Conservation (phyloP, 2,329 filamentous ascomycete genomes). For the Gremmenia infestans region DNA sequence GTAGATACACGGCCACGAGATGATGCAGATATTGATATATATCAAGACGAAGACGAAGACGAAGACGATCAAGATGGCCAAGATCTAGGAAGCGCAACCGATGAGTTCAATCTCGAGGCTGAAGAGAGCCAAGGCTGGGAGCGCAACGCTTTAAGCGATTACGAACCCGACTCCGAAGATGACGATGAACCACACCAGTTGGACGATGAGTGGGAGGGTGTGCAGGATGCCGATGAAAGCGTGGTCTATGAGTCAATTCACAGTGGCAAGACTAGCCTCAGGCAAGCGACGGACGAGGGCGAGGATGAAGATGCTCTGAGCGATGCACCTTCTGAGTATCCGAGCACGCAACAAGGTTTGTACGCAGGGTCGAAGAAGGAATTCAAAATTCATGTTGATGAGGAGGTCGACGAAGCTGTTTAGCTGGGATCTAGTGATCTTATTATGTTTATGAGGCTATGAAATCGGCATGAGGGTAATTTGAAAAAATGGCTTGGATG, state of each 20-base stretch:
- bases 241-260: not conserved
- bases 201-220: conserved; percentile 28
- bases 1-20: conserved; percentile 15
- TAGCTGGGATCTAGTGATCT: not conserved
- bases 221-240: conserved; percentile 28
- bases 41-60: conserved; percentile 10
- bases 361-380: conserved; percentile 5
- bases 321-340: conserved; percentile 48
- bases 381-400: conserved; percentile 29
- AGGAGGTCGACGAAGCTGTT: conserved; percentile 18
- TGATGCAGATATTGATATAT: conserved; percentile 11
- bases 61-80: conserved; percentile 16
- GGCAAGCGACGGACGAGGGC: conserved; percentile 20
- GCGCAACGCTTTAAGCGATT: conserved; percentile 19
- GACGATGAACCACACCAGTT: not conserved
- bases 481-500: not conserved
- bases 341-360: conserved; percentile 40
- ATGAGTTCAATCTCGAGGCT: conserved; percentile 24
- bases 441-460: not conserved
- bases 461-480: not conserved
- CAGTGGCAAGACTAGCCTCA: not conserved
- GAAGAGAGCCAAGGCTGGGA: conserved; percentile 27
- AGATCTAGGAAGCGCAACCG: conserved; percentile 18
- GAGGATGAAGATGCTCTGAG: conserved; percentile 26
- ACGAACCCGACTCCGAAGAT: conserved; percentile 7